phyloP scores from a whole-genome alignment of 2,329 filamentous ascomycete species.

The Chaetomium globosum region DNA sequence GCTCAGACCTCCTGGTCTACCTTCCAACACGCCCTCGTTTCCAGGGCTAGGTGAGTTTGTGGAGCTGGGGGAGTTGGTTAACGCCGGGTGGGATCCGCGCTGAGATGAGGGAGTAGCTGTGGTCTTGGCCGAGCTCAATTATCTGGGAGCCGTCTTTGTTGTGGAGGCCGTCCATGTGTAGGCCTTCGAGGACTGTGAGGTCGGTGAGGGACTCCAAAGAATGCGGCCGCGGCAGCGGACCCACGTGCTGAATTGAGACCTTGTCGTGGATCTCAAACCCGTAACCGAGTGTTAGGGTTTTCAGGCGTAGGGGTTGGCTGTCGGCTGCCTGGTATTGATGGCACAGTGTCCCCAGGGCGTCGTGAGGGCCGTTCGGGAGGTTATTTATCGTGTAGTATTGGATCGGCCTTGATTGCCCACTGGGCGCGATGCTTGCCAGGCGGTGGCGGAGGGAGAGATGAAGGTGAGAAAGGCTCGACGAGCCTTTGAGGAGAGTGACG shows the following conservation, averaged over 20 bases:
- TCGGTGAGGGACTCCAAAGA: not conserved
- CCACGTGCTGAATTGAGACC: too few species aligned
- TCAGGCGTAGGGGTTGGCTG: not conserved
- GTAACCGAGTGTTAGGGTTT: slow-evolving; percentile 3
- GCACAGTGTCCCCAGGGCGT: not conserved
- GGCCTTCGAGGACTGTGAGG: not conserved
- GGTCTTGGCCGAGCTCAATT: not conserved
- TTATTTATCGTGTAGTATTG: not conserved
- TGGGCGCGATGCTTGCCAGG: not conserved
- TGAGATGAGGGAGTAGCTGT: not conserved
- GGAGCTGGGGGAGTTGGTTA: not conserved
- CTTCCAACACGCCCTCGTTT: too few species aligned
- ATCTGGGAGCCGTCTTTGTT: not conserved
- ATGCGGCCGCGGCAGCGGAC: not conserved
- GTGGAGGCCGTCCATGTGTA: not conserved
- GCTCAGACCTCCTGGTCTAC: too few species aligned
- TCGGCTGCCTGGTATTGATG: not conserved
- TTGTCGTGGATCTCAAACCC: slow-evolving; percentile 1
- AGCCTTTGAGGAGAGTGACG: not conserved
- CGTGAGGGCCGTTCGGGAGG: not conserved
- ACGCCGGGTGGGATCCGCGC: not conserved
- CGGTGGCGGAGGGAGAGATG: not conserved
- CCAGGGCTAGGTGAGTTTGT: slow-evolving; percentile 2
- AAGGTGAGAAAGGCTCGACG: not conserved
- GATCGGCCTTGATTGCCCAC: not conserved